Conservation (phyloP, 352 stramenopile species). For the Phytophthora melonis region DNA sequence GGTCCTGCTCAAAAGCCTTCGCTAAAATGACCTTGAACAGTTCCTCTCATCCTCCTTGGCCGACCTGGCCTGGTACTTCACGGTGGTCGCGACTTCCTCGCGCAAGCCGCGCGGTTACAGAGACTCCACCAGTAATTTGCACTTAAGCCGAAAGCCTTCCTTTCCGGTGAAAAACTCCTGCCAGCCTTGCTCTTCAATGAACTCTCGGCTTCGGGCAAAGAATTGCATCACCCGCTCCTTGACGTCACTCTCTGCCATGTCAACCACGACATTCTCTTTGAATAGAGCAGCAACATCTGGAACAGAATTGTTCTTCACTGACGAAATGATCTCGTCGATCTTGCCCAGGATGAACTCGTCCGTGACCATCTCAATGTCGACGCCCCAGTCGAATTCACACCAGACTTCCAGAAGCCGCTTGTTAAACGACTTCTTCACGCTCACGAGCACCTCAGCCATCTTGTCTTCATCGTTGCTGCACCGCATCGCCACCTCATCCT, state of each 20-base stretch:
- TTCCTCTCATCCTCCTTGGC: slow-evolving; percentile 13
- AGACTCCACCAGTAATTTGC: slow-evolving; percentile 20
- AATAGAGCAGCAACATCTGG: slow-evolving; percentile 29
- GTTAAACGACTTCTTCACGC: slow-evolving; percentile 18
- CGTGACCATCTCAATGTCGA: slow-evolving; percentile 10
- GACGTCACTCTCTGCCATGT: slow-evolving; percentile 21
- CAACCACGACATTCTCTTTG: slow-evolving; percentile 21
- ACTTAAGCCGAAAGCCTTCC: slow-evolving; percentile 13
- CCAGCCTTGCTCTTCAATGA: slow-evolving; percentile 31
- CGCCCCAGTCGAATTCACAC: slow-evolving; percentile 20
- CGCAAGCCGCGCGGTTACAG: slow-evolving; percentile 13
- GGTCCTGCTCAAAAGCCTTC: slow-evolving; percentile 25
- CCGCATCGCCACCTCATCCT: slow-evolving; percentile 11
- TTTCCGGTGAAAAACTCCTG: slow-evolving; percentile 21
- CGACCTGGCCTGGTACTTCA: slow-evolving; percentile 22
- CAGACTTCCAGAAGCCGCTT: slow-evolving; percentile 16
- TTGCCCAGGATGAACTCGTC: slow-evolving; percentile 24
- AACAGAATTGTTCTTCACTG: slow-evolving; percentile 33
- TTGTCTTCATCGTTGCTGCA: slow-evolving; percentile 19
- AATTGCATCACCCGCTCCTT: slow-evolving; percentile 27
- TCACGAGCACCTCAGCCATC: slow-evolving; percentile 10
- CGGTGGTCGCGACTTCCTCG: slow-evolving; percentile 11
- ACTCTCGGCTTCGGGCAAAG: slow-evolving; percentile 17
- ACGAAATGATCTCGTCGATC: slow-evolving; percentile 30
- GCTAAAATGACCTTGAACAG: slow-evolving; percentile 24